Conservation (phyloP, 2,329 filamentous ascomycete genomes). For the Hysterium pulicare region DNA sequence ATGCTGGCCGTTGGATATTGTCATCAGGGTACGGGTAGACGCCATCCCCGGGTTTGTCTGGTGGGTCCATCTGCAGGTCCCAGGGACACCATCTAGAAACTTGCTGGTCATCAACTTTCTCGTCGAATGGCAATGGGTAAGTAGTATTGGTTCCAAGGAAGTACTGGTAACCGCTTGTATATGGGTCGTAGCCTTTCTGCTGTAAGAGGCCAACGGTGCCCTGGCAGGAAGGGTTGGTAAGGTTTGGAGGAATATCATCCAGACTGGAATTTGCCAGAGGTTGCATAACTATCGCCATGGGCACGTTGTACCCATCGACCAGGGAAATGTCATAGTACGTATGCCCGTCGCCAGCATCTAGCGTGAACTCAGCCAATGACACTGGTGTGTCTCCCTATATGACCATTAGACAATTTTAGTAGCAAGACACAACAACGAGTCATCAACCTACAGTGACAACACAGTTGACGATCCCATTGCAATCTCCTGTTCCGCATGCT, state of each 20-base stretch:
- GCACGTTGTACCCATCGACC: slow-evolving; percentile 81
- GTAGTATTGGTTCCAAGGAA: slow-evolving; percentile 61
- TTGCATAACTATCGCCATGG: slow-evolving; percentile 56
- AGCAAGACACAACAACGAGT: background rate
- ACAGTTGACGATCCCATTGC: slow-evolving; percentile 67
- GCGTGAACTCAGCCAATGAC: slow-evolving; percentile 77
- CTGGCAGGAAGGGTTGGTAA: slow-evolving; percentile 74
- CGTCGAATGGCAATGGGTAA: slow-evolving; percentile 67
- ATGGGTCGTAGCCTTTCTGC: slow-evolving; percentile 44
- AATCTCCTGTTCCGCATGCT: slow-evolving; percentile 74
- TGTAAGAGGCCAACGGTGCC: slow-evolving; percentile 62
- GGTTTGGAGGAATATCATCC: slow-evolving; percentile 65
- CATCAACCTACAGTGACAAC: slow-evolving; percentile 59
- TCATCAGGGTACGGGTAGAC: slow-evolving; percentile 80
- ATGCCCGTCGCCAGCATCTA: slow-evolving; percentile 64
- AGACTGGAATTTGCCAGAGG: slow-evolving; percentile 59
- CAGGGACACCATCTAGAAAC: slow-evolving; percentile 75
- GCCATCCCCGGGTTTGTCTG: slow-evolving; percentile 67
- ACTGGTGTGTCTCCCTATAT: slow-evolving; percentile 69
- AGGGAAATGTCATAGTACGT: slow-evolving; percentile 83
- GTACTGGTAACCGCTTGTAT: slow-evolving; percentile 50
- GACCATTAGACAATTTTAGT: background rate
- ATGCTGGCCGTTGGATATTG: slow-evolving; percentile 65
- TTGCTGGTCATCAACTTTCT: slow-evolving; percentile 53
- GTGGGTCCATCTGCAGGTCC: slow-evolving; percentile 67